These are phyloP conservation scores for Candida arabinofermentans DNA, from an alignment of 805 yeast species.

Conservation along the genomic window DNA sequence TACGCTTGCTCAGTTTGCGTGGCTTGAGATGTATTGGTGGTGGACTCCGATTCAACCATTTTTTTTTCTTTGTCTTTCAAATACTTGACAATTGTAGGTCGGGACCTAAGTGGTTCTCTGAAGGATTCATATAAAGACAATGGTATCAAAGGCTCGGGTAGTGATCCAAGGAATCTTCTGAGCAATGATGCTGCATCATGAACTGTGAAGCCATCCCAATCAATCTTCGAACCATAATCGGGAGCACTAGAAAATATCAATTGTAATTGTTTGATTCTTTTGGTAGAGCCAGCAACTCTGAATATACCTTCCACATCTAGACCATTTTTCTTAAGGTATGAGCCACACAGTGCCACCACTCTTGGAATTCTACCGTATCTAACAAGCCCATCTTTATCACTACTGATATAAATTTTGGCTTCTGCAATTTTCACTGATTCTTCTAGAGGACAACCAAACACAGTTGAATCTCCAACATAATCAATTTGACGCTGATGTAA, in stretches of 20 bases:
- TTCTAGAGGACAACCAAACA: conserved; percentile 79
- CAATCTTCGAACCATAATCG: conserved; percentile 77
- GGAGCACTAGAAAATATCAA: conserved; percentile 83
- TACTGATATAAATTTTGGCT: conserved; percentile 66
- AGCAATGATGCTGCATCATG: conserved; percentile 95
- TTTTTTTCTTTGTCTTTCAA: conserved; percentile 47
- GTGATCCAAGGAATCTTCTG: conserved; percentile 77
- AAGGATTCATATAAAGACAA: conserved; percentile 69
- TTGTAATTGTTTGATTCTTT: conserved; percentile 84
- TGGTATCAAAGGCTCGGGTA: conserved; percentile 92
- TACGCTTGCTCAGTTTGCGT: not conserved
- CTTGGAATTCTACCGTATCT: conserved; percentile 88
- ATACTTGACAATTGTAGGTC: conserved; percentile 64
- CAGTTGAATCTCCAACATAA: conserved; percentile 44
- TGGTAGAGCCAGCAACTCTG: conserved; percentile 87
- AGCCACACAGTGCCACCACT: conserved; percentile 94
- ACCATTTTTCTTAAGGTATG: conserved; percentile 73
- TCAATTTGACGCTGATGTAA: conserved; percentile 37
- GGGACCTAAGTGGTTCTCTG: conserved; percentile 66
- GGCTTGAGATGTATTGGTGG: too few relatives aligned
- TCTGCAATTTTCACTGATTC: conserved; percentile 71
- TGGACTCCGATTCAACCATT: conserved; percentile 7
- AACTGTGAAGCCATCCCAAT: conserved; percentile 92
- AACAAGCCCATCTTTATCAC: conserved; percentile 59
- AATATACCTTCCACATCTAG: conserved; percentile 86